These are phyloP conservation scores for Strobilomyces echinocephalus DNA, from an alignment of 768 basidiomycete genomes.

Conservation along the genomic window DNA sequence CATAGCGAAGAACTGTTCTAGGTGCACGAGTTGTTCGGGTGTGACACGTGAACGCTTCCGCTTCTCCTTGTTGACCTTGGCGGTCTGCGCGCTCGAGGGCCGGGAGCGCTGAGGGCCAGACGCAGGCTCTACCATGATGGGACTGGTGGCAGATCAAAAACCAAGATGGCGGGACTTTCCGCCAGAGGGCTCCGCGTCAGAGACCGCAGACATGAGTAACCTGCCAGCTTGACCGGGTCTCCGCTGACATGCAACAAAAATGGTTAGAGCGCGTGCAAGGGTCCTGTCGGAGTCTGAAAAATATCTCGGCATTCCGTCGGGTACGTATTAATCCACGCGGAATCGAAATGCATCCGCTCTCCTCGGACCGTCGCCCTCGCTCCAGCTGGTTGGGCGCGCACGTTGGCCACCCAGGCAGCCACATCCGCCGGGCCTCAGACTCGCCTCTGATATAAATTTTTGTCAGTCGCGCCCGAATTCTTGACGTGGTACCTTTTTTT, in stretches of 20 bases:
- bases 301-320: background rate
- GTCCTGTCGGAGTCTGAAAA: slow-evolving; percentile 17
- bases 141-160: slow-evolving; percentile 26
- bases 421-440: background rate
- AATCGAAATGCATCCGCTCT: background rate
- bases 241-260: slow-evolving; percentile 31
- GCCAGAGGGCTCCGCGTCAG: slow-evolving; percentile 15
- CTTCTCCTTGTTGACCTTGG: slow-evolving; percentile 46
- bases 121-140: slow-evolving; percentile 30
- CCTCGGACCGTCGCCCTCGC: background rate
- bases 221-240: slow-evolving; percentile 6
- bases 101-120: slow-evolving; percentile 35
- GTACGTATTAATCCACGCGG: background rate
- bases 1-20: slow-evolving; percentile 63
- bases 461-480: slow-evolving; percentile 8
- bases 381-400: background rate
- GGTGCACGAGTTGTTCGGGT: slow-evolving; percentile 70
- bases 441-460: too few relatives aligned
- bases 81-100: slow-evolving; percentile 23
- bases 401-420: background rate
- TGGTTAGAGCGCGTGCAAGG: slow-evolving; percentile 27
- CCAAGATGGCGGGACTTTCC: slow-evolving; percentile 26
- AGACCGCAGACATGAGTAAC: slow-evolving; percentile 26
- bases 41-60: slow-evolving; percentile 76
- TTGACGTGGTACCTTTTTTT: slow-evolving; percentile 19